phyloP scores from a whole-genome alignment of 257 asterid species.

The Eucommia ulmoides region DNA sequence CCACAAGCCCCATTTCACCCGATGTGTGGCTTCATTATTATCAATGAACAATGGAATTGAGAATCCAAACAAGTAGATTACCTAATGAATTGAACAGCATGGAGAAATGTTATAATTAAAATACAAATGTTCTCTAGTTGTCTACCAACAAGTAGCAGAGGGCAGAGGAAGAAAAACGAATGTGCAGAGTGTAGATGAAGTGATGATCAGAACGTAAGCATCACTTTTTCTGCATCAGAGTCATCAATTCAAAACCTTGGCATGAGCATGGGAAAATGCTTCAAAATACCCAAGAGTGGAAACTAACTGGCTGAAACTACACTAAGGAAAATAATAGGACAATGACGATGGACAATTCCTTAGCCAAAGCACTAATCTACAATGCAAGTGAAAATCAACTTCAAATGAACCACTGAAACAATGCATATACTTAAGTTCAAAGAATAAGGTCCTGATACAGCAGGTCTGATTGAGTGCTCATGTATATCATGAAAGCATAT shows the following conservation, averaged over 20 bases:
- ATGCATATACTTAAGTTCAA: no score
- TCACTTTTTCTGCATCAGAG: neutral
- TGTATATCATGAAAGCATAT: no score
- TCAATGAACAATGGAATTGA: constrained; percentile 20
- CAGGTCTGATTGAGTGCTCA: no score
- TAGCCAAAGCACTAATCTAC: no score
- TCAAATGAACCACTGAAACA: no score
- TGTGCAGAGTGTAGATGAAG: no score
- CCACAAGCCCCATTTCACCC: constrained; percentile 34
- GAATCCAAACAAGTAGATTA: constrained; percentile 27
- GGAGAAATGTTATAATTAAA: neutral
- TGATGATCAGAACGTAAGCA: no score
- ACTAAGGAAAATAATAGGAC: neutral
- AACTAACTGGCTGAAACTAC: neutral
- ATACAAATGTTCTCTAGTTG: neutral
- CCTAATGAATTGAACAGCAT: constrained; percentile 13
- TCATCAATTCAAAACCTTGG: neutral
- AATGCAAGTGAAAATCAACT: no score
- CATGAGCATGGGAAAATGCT: neutral
- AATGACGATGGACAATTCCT: no score
- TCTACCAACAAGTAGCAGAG: neutral
- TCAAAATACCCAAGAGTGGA: neutral
- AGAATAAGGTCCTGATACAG: no score
- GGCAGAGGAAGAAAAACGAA: neutral
- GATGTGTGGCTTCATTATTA: constrained; percentile 8